Evolutionary conservation across 139 green algal genomes (phyloP).

Genomic region (Pleodorina starrii): DNA sequence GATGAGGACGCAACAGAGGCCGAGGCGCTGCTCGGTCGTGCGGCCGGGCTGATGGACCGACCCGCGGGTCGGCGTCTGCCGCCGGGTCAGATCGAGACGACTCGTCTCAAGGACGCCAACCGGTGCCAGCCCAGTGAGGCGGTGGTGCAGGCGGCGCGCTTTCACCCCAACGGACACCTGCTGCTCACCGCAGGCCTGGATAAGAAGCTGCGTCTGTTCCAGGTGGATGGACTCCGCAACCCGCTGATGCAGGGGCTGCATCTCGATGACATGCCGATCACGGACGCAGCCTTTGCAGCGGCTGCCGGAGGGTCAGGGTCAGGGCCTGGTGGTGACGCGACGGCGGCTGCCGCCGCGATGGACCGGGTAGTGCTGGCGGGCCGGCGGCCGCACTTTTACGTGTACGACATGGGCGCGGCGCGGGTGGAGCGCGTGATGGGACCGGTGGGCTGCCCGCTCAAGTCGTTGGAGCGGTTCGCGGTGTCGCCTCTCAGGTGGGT

Average conservation of each 20-base stretch:
- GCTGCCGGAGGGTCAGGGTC: conserved; percentile 62
- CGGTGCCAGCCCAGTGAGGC: conserved; percentile 65
- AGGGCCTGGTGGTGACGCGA: conserved; percentile 38
- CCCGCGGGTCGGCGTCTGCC: conserved; percentile 2
- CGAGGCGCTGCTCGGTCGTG: conserved; percentile 41
- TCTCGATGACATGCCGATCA: conserved; percentile 92
- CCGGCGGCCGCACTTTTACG: conserved; percentile 87
- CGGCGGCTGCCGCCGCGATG: neutral
- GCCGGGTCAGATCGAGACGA: conserved; percentile 74
- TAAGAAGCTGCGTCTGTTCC: conserved; percentile 90
- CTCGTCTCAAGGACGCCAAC: conserved; percentile 87
- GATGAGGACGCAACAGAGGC: conserved; percentile 7
- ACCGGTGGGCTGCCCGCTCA: conserved; percentile 60
- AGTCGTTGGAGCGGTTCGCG: conserved; percentile 85
- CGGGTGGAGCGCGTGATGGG: conserved; percentile 75
- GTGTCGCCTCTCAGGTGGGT: conserved; percentile 58
- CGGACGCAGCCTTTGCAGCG: conserved; percentile 83
- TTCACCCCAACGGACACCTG: conserved; percentile 85
- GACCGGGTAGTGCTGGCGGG: conserved; percentile 27
- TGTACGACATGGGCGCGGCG: conserved; percentile 82
- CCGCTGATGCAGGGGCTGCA: conserved; percentile 85
- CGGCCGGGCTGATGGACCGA: conserved; percentile 60
- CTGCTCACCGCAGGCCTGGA: conserved; percentile 93
- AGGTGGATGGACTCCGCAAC: conserved; percentile 89
- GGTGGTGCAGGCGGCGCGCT: conserved; percentile 84